Evolutionary conservation across 2,329 filamentous ascomycete species (phyloP), one percentile per base, ranked within the genome.

Genomic region (Trichoderma sp.): DNA sequence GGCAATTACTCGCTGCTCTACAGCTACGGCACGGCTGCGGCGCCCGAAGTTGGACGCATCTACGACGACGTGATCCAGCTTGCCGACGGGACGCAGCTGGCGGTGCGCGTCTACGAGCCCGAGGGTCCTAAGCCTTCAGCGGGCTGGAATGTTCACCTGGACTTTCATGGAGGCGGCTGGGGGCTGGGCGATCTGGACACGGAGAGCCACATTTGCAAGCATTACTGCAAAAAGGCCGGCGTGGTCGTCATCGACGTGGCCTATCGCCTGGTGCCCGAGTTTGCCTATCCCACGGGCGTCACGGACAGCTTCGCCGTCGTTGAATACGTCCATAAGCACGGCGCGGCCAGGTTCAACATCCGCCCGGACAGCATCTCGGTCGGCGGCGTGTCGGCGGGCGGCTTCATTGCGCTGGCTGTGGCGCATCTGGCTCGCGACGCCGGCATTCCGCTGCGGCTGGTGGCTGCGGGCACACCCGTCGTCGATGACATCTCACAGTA

Each of bases 231-330:
- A 32, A 76, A 79, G 54, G 80, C 80, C 25, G 75, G 77, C 29
- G 82, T 83, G 32, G 78, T 77, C 15, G 82, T 86, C 32, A 77
- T 87, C 64, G 82, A 84, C 70, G 80, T 86, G 12, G 83, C 74
- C n/a, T 87, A 86, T 71, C 80, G 84, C 5, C 79, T 85, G 1
- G 81, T 84, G 0, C 84, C 84, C 9, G 83, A 86, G 72, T 72
- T 80, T 69, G 74, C 80, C 5, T 85, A 83, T 67, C 84, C 84
- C n/a, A 78, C 79, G 15, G 78, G 77, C 34, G 78, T 83, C 19
- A 78, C 82, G n/a, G 84, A 86, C 74, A 80, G 80, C 59, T 85
- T 82, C 73, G 80, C 79, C 7, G 81, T 80, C 2, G 71, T 85
- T 37, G 74, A 79, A 67, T 78, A 81, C 71, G 74, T 82, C 34